phyloP scores from a whole-genome alignment of 2,329 filamentous ascomycete species.

The Magnaporthiopsis incrustans region DNA sequence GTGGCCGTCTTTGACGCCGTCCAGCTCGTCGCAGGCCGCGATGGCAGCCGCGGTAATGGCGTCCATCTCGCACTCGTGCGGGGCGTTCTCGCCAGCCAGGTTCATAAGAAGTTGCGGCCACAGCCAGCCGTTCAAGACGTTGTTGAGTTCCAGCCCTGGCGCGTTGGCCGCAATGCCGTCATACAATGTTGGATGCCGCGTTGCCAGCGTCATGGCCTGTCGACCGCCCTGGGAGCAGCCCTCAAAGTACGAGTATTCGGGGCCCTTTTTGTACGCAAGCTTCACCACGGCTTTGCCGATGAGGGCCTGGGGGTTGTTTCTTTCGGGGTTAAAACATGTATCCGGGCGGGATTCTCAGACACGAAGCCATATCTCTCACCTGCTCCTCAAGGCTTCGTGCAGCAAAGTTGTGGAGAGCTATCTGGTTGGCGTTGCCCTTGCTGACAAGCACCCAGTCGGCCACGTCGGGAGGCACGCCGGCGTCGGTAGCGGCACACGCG shows the following conservation, averaged over 20 bases:
- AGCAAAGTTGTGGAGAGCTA: conserved; percentile 15
- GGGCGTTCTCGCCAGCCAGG: conserved; percentile 5
- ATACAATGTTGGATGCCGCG: conserved; percentile 41
- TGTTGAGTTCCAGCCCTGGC: conserved; percentile 17
- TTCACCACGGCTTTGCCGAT: conserved; percentile 34
- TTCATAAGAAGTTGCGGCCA: conserved; percentile 25
- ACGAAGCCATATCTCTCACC: not conserved
- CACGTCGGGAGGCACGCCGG: conserved; percentile 4
- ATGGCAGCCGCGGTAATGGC: conserved; percentile 28
- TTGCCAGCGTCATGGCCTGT: conserved; percentile 40
- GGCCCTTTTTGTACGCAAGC: conserved; percentile 30
- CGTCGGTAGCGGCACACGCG: conserved; percentile 24
- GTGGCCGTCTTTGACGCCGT: conserved; percentile 29
- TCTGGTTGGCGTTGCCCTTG: conserved; percentile 18
- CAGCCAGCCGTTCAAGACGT: conserved; percentile 15
- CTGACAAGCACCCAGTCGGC: conserved; percentile 16
- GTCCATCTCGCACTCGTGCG: conserved; percentile 26
- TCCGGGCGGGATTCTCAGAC: not conserved
- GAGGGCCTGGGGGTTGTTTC: conserved; percentile 18
- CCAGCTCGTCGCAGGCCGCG: conserved; percentile 33
- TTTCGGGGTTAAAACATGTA: not conserved
- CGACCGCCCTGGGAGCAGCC: conserved; percentile 47
- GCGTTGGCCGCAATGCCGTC: conserved; percentile 38
- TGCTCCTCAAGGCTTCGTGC: conserved; percentile 15
- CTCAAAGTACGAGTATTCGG: conserved; percentile 36